These are phyloP conservation scores for Arabidopsis suecica DNA, from an alignment of 345 rosid genomes.

Conservation along the genomic window DNA sequence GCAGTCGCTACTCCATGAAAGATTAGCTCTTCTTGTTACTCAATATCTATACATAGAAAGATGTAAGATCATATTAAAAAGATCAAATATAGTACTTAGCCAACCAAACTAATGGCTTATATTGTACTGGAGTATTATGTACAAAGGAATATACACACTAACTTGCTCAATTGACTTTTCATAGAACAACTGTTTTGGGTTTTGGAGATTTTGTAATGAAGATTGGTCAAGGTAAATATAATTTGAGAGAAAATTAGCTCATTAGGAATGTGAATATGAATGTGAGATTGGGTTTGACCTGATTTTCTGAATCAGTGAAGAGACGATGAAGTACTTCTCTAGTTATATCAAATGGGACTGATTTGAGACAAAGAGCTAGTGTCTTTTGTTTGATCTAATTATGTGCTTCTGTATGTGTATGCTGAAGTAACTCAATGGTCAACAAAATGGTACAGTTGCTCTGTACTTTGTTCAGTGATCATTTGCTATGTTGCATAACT, in stretches of 20 bases:
- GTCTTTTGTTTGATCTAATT: neutral
- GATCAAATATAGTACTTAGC: neutral
- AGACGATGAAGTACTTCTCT: neutral
- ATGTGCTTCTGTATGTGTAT: neutral
- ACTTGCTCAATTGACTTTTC: neutral
- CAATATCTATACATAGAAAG: slow-evolving; percentile 14
- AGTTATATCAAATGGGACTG: slow-evolving; percentile 1
- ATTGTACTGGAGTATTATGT: neutral
- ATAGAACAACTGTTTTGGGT: neutral
- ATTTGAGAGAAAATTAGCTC: no score
- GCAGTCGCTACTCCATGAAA: slow-evolving; percentile 29
- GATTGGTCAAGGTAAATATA: no score
- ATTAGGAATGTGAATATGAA: neutral
- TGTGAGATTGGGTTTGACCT: neutral
- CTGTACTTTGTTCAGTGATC: neutral
- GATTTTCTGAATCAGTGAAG: neutral
- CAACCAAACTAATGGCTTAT: neutral
- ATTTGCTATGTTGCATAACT: slow-evolving; percentile 11
- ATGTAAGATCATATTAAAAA: slow-evolving; percentile 4
- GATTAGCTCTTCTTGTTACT: slow-evolving; percentile 5
- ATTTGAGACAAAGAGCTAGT: neutral
- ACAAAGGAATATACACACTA: slow-evolving; percentile 4
- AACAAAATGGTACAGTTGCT: slow-evolving; percentile 1
- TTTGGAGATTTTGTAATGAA: no score
- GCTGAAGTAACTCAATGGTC: neutral